Conservation (phyloP, 2,329 filamentous ascomycete genomes). For the Colletotrichum gigasporum region DNA sequence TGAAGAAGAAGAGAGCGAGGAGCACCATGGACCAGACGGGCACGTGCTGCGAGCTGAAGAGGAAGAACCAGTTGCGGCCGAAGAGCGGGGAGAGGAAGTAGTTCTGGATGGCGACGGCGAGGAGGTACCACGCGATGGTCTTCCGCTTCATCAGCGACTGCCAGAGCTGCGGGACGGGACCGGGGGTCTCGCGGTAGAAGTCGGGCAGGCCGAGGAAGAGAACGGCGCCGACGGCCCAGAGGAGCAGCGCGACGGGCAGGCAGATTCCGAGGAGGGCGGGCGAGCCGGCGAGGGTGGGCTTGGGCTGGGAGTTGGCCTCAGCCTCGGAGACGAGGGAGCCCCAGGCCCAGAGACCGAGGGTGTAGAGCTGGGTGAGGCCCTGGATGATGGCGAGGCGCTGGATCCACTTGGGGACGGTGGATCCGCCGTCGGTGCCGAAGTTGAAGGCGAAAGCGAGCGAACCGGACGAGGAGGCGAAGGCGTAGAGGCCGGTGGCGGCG, state of each 20-base stretch:
- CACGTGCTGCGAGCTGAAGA: slow-evolving; percentile 67
- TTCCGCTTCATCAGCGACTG: slow-evolving; percentile 68
- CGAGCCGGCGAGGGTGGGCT: slow-evolving; percentile 40
- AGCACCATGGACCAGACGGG: slow-evolving; percentile 65
- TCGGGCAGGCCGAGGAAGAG: slow-evolving; percentile 70
- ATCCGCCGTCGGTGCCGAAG: slow-evolving; percentile 71
- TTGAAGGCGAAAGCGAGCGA: slow-evolving; percentile 74
- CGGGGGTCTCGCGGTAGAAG: slow-evolving; percentile 72
- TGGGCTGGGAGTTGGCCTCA: slow-evolving; percentile 23
- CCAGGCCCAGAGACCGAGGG: slow-evolving; percentile 75
- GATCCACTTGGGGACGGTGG: slow-evolving; percentile 71
- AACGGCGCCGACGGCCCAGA: slow-evolving; percentile 66
- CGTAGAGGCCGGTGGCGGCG: slow-evolving; percentile 69
- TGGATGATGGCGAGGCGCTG: slow-evolving; percentile 73
- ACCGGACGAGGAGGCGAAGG: slow-evolving; percentile 69
- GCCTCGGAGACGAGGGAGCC: slow-evolving; percentile 45
- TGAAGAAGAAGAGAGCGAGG: slow-evolving; percentile 64
- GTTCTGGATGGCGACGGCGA: slow-evolving; percentile 71
- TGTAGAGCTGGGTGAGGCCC: slow-evolving; percentile 73
- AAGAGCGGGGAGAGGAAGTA: slow-evolving; percentile 74
- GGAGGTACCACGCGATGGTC: slow-evolving; percentile 74
- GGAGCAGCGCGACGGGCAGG: slow-evolving; percentile 63
- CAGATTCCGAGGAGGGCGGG: slow-evolving; percentile 55
- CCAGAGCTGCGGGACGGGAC: slow-evolving; percentile 73
- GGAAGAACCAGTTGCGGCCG: slow-evolving; percentile 73